Conservation (phyloP, 2,329 filamentous ascomycete species). For the Lecanicillium sp. region DNA sequence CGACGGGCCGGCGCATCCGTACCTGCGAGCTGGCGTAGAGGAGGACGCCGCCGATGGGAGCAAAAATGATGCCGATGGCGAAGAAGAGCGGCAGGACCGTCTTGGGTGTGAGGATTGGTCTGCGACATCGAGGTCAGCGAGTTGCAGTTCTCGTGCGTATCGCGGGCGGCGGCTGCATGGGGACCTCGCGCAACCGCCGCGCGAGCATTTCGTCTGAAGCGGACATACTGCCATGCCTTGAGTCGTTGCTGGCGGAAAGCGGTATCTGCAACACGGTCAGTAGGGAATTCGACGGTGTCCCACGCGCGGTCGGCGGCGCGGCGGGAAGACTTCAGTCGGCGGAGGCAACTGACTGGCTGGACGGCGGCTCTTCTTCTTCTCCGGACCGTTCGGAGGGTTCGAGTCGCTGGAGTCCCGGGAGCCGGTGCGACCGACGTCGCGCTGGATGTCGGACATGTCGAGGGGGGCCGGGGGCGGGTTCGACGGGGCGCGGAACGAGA, state of each 20-base stretch:
- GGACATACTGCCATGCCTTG: slow-evolving; percentile 98
- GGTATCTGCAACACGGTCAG: slow-evolving; percentile 76
- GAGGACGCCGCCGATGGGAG: slow-evolving; percentile 81
- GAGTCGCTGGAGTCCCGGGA: slow-evolving; percentile 52
- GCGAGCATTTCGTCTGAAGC: neutral
- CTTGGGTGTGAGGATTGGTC: slow-evolving; percentile 91
- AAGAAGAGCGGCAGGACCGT: slow-evolving; percentile 91
- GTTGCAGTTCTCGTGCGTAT: slow-evolving; percentile 18
- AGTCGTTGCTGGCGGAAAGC: slow-evolving; percentile 94
- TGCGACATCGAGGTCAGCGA: slow-evolving; percentile 37
- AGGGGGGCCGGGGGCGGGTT: no score
- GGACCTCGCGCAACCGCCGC: slow-evolving; percentile 4
- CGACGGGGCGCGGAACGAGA: no score
- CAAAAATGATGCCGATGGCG: slow-evolving; percentile 83
- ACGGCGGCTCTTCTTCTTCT: slow-evolving; percentile 86
- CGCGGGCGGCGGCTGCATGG: slow-evolving; percentile 18
- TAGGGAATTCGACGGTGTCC: slow-evolving; percentile 18
- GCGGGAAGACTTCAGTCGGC: no score
- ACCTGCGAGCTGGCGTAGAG: slow-evolving; percentile 81
- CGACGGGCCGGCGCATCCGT: slow-evolving; percentile 21
- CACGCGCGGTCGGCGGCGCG: no score
- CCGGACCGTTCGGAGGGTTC: slow-evolving; percentile 41
- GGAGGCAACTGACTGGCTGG: slow-evolving; percentile 68
- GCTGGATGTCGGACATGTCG: slow-evolving; percentile 43
- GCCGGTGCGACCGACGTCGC: slow-evolving; percentile 41